Conservation (phyloP, 305 asterid genomes). For the Fraxinus latifolia region DNA sequence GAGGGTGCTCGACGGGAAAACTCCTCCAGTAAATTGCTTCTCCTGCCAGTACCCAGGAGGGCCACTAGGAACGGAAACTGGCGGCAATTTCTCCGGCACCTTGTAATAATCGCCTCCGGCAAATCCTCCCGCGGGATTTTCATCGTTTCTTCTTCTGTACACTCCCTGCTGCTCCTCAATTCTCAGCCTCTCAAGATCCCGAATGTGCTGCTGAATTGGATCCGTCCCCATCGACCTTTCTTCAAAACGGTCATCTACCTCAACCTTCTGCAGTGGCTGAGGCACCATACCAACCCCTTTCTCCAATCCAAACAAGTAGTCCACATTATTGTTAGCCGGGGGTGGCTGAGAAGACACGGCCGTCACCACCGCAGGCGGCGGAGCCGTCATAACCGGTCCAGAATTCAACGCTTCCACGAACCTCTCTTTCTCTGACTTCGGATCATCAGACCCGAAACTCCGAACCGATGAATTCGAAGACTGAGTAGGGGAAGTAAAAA, state of each 20-base stretch:
- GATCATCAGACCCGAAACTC: slow-evolving; percentile 77
- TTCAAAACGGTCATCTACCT: slow-evolving; percentile 42
- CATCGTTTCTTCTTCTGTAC: slow-evolving; percentile 57
- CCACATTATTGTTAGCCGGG: slow-evolving; percentile 40
- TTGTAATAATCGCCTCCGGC: slow-evolving; percentile 62
- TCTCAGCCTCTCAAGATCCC: slow-evolving; percentile 81
- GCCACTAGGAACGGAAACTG: slow-evolving; percentile 35
- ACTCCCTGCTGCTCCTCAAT: slow-evolving; percentile 68
- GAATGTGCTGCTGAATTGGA: slow-evolving; percentile 95
- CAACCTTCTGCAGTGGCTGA: slow-evolving; percentile 31
- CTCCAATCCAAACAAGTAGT: slow-evolving; percentile 78
- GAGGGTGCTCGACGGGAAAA: slow-evolving; percentile 36
- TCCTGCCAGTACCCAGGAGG: slow-evolving; percentile 61
- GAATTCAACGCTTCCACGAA: slow-evolving; percentile 89
- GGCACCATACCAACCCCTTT: slow-evolving; percentile 48
- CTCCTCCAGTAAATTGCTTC: slow-evolving; percentile 52
- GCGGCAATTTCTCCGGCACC: slow-evolving; percentile 49
- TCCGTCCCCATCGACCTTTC: slow-evolving; percentile 54
- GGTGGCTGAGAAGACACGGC: slow-evolving; percentile 36
- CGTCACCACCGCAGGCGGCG: slow-evolving; percentile 35
- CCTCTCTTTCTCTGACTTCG: slow-evolving; percentile 81
- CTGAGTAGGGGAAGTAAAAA: slow-evolving; percentile 47
- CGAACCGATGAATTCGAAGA: slow-evolving; percentile 38
- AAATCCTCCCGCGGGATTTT: slow-evolving; percentile 46
- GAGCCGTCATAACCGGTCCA: slow-evolving; percentile 53